Conservation (phyloP, 1,139 yeast species). For the Yamadazyma blattariae region DNA sequence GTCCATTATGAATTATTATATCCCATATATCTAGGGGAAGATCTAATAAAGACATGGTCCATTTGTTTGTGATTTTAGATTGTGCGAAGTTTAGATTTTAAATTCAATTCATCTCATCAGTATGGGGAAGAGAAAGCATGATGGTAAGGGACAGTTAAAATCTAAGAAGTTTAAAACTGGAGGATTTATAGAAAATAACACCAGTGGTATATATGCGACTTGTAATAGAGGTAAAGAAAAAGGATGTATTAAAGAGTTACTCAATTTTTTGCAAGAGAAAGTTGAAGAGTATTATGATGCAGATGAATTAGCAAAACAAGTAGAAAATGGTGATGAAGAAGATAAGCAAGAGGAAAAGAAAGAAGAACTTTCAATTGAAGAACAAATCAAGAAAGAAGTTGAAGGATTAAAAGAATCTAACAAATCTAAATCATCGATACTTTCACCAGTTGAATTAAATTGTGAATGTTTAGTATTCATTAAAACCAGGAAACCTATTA, state of each 20-base stretch:
- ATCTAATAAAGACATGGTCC: too few relatives aligned
- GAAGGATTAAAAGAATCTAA: constrained; percentile 48
- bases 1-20: constrained; percentile 17
- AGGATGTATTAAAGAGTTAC: constrained; percentile 71
- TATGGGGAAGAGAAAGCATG: constrained; percentile 21
- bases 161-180: constrained; percentile 44
- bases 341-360: constrained; percentile 31
- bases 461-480: constrained; percentile 87
- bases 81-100: too few relatives aligned
- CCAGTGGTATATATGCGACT: constrained; percentile 83
- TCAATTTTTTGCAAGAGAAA: constrained; percentile 54
- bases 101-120: not conserved
- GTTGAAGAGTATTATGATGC: constrained; percentile 52
- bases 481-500: constrained; percentile 73
- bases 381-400: constrained; percentile 68
- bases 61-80: too few relatives aligned
- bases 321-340: constrained; percentile 14
- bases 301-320: constrained; percentile 26
- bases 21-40: constrained; percentile 20
- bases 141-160: constrained; percentile 14
- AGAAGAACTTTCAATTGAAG: constrained; percentile 60
- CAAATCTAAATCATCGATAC: constrained; percentile 42
- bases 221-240: constrained; percentile 78
- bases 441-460: constrained; percentile 65
- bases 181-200: constrained; percentile 70